Conservation (phyloP, 495 filamentous ascomycete species). For the Cairneyella variabilis region DNA sequence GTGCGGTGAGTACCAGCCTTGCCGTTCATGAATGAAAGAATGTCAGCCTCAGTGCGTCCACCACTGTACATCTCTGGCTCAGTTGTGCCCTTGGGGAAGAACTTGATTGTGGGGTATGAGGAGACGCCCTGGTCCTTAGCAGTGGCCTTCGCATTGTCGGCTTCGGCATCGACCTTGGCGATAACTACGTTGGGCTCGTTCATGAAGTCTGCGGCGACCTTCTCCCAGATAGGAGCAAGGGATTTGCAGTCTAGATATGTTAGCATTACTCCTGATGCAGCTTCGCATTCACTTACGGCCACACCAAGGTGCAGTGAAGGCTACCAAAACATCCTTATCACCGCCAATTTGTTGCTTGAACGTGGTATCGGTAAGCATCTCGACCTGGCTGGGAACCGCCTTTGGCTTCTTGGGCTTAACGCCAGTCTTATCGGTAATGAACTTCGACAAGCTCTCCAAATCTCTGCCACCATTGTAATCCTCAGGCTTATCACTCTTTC, state of each 20-base stretch:
- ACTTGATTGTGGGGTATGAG: constrained; percentile 96
- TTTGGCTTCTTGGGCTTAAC: constrained; percentile 69
- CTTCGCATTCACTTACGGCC: constrained; percentile 67
- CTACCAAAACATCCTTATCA: constrained; percentile 89
- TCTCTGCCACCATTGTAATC: constrained; percentile 88
- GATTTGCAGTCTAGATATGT: constrained; percentile 81
- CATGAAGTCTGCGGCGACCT: constrained; percentile 75
- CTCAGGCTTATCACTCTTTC: constrained; percentile 81
- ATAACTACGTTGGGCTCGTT: constrained; percentile 74
- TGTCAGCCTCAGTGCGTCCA: constrained; percentile 71
- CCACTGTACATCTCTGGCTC: constrained; percentile 69
- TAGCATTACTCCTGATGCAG: constrained; percentile 23
- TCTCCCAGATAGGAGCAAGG: constrained; percentile 89
- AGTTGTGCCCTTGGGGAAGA: constrained; percentile 86
- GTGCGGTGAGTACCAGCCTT: constrained; percentile 86
- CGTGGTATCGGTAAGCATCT: constrained; percentile 71
- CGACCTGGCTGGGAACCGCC: constrained; percentile 67
- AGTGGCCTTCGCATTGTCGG: constrained; percentile 72
- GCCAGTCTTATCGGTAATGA: constrained; percentile 87
- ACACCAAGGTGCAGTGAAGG: constrained; percentile 97
- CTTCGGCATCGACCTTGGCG: constrained; percentile 93
- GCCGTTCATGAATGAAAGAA: constrained; percentile 81
- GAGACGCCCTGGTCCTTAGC: constrained; percentile 74
- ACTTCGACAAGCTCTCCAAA: constrained; percentile 75
- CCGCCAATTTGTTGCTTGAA: constrained; percentile 77